Conservation (phyloP, 2,329 filamentous ascomycete species). For the Hirsutella minnesotensis region DNA sequence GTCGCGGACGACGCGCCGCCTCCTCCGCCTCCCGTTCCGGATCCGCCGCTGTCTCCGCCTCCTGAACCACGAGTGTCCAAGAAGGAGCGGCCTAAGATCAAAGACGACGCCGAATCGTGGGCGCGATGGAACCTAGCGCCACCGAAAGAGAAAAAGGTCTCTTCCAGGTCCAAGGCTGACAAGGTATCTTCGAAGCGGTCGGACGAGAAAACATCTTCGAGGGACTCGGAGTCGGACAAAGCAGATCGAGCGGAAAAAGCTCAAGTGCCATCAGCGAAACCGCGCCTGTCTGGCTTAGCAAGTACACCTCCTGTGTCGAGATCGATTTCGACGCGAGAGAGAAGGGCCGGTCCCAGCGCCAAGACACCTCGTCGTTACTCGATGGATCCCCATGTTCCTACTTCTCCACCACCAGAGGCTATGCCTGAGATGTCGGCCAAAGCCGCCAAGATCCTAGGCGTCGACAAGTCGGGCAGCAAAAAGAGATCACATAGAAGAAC, state of each 20-base stretch:
- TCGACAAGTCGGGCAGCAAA: constrained; percentile 29
- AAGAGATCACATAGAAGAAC: constrained; percentile 32
- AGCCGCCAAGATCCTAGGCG: constrained; percentile 65
- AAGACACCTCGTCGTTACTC: constrained; percentile 61
- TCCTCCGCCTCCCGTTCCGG: constrained; percentile 30
- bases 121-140: constrained; percentile 55
- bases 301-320: constrained; percentile 55
- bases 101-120: constrained; percentile 62
- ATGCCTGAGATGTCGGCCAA: constrained; percentile 56
- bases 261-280: constrained; percentile 37
- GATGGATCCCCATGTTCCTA: constrained; percentile 51
- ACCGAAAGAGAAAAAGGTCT: constrained; percentile 32
- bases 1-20: constrained; percentile 9
- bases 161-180: constrained; percentile 56
- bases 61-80: constrained; percentile 49
- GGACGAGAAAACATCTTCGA: constrained; percentile 46
- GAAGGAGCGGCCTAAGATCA: constrained; percentile 68
- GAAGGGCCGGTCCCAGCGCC: constrained; percentile 41
- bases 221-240: constrained; percentile 64
- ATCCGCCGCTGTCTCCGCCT: constrained; percentile 36
- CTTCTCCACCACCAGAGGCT: constrained; percentile 63
- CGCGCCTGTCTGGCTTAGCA: constrained; percentile 52
- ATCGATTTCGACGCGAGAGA: constrained; percentile 57
- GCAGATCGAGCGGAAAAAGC: constrained; percentile 35
- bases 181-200: constrained; percentile 41